Percentiles rank a stretch among this genome's conserved stretches.
Conservation (phyloP, 768 basidiomycete genomes). For the Lentinus tigrinus region DNA sequence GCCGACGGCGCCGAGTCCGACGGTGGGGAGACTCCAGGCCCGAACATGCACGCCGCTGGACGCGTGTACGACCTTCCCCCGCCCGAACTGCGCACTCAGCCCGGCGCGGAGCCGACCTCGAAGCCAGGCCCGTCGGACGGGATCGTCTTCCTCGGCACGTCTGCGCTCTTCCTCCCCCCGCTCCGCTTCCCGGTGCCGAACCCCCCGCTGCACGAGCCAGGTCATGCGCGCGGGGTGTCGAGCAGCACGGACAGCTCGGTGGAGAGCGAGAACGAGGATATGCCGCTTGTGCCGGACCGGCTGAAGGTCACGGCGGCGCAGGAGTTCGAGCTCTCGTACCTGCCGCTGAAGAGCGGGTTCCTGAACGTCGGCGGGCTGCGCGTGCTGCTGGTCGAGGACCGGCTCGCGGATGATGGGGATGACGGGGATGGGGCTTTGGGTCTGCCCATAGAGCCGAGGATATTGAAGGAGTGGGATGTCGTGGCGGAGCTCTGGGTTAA, state of each 20-base stretch:
- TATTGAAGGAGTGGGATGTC: conserved; percentile 69
- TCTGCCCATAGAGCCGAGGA: conserved; percentile 38
- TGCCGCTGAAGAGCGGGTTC: conserved; percentile 61
- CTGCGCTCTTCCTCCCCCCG: conserved; percentile 27
- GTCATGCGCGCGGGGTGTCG: conserved; percentile 16
- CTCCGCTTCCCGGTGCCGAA: conserved; percentile 19
- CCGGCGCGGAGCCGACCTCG: neutral
- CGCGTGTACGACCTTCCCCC: conserved; percentile 22
- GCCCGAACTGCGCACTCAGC: conserved; percentile 10
- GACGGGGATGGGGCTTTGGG: conserved; percentile 21
- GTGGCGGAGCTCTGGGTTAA: conserved; percentile 71
- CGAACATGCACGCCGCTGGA: conserved; percentile 2
- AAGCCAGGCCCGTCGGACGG: neutral
- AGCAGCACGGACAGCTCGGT: conserved; percentile 25
- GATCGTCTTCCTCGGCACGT: conserved; percentile 29
- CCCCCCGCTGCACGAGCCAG: neutral
- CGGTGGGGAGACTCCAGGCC: conserved; percentile 23
- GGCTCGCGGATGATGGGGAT: conserved; percentile 36
- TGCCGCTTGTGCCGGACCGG: conserved; percentile 7
- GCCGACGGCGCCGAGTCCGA: conserved; percentile 17
- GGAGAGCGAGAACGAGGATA: conserved; percentile 19
- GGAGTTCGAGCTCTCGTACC: conserved; percentile 63
- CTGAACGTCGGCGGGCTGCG: conserved; percentile 66
- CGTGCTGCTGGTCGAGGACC: conserved; percentile 63
- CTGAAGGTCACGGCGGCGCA: conserved; percentile 41